Base-by-base conservation (phyloP, 139 green algal genomes). In the Chlorella ohadii region DNA sequence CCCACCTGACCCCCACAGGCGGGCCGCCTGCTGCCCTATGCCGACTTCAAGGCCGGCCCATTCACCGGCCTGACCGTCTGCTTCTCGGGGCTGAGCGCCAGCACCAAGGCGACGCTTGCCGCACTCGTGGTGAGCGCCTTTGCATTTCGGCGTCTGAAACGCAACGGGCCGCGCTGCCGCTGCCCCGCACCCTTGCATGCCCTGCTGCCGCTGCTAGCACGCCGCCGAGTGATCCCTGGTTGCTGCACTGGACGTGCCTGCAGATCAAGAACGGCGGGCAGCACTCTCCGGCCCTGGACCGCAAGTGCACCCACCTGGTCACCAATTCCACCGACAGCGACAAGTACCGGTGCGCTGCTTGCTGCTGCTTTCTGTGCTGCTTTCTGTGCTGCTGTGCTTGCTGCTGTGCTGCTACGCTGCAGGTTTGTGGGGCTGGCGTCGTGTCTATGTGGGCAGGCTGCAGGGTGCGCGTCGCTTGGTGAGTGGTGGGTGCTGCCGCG, bases 251-350 rank as follows among this genome's bases (percentile, higher is more conserved):
- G 51, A 9, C 11, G 2, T 19, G 12, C 15, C 12, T 59, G 51
- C 51, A 59, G 51, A 22, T 22, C 51, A 59, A 13, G 51, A 59
- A 59, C 27, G 79, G 79, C 34, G 87, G 87, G 16, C 22, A 19
- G 56, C 87, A 90, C 83, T 90, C 87, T 0, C 27, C 78, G 1
- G 41, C 55, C 0, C 79, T 90, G 25, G 61, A 75, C 76, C 76
- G 47, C 19, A 66, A 55, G 61, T 90, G 86, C 81, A 91, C 82
- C 47, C 86, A 91, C 57, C 66, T 90, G 27, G 87, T 90, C 7
- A 82, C 82, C 17, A 56, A 56, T 27, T 57, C 75, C 16, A 72
- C 75, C 27, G 28, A 72, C 12, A 88, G 86, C 77, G 75, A 84
- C 13, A 91, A 91, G 64, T 88, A 86, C 84, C 79, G 28, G 83